Evolutionary conservation across 2,329 filamentous ascomycete genomes (phyloP), one percentile per base, ranked within the genome.

Genomic region (Chaetothyriales sp.): DNA sequence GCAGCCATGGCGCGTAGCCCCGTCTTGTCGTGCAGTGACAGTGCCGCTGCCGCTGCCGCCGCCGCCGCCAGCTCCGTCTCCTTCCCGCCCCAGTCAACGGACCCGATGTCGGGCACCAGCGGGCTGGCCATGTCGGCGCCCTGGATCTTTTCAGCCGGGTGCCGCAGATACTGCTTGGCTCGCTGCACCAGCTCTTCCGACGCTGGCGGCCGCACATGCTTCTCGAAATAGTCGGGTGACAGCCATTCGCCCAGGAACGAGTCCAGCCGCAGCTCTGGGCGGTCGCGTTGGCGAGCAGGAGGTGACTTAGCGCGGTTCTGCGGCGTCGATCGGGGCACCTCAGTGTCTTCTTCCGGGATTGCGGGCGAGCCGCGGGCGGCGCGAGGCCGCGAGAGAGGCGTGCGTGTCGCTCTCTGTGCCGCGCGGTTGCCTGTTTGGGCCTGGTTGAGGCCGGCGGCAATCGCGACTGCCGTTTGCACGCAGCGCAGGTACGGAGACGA

Each of bases 241-340:
- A 97, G 75, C 92, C 92, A 98, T 73, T 98, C 92, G 47, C 92
- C 90, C 0, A 98, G 75, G 64, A 94, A 95, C 0, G 89, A 85
- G 68, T 98, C 92, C 5, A 98, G 77, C 0, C 92, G 84, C 47
- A 98, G 70, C 8, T 46, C 18, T 7, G 51, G 44, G 44, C 18
- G 10, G 46, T 52, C 44, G 44, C 22, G 4, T n/a, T 29, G 44
- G 20, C 6, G 20, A 33, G 5, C 33, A 40, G 33, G 33, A 15
- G 33, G 33, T 15, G 33, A 40, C 2, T 13, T 13, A 15, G 10
- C 10, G 13, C 33, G 33, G 10, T 2, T 2, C 4, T 2, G 10
- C 10, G 10, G 33, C 5, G 15, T 13, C 33, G 33, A 15, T 40
- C 13, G 33, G 5, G 33, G 33, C 2, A 40, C 33, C 5, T 40